Evolutionary conservation across 345 rosid genomes (phyloP), one percentile per base, ranked within the genome.

Genomic region (Syzygium jambos): DNA sequence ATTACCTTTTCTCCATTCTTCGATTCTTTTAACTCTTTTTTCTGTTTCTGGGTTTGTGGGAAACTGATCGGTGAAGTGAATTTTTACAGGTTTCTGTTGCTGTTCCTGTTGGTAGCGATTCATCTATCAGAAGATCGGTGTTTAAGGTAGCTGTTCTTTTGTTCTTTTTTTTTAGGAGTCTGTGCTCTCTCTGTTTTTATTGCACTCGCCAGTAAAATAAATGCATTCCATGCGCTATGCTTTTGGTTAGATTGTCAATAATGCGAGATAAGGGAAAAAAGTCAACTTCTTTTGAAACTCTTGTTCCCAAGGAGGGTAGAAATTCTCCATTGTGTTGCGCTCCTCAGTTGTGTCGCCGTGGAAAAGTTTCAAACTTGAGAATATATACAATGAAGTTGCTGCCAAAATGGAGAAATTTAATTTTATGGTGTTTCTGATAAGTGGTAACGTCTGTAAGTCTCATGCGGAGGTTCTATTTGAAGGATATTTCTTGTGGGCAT

Each of bases 61-160:
- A 43, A 38, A 38, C 85, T 87, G 38, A 41, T 55, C 38, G 88
- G 23, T 22, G n/a, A 9, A 55, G 23, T 19, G 34, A 21, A 21
- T 87, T 85, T 29, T 89, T 61, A 85, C 94, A 95, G 95, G 91
- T 93, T 85, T 86, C 94, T 30, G 78, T 89, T 30, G 91, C 92
- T 77, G 92, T 85, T 87, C 92, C 94, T 43, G 85, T 90, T 59
- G 91, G 94, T 53, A 65, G 88, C 63, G 96, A 93, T 84, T 63
- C 92, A 4, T 43, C 91, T 84, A 82, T 86, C 2, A 90, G 90
- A 87, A 91, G 90, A 91, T 92, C 94, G 52, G 87, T 88, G 51
- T 87, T 91, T 65, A 94, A 91, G 95, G 97, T 95, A 6, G 21
- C 85, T 84, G 49, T 83, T 21, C 54, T 17, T 55, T 85, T n/a